Base-by-base conservation (phyloP, 768 basidiomycete species). In the Collybiopsis luxurians region DNA sequence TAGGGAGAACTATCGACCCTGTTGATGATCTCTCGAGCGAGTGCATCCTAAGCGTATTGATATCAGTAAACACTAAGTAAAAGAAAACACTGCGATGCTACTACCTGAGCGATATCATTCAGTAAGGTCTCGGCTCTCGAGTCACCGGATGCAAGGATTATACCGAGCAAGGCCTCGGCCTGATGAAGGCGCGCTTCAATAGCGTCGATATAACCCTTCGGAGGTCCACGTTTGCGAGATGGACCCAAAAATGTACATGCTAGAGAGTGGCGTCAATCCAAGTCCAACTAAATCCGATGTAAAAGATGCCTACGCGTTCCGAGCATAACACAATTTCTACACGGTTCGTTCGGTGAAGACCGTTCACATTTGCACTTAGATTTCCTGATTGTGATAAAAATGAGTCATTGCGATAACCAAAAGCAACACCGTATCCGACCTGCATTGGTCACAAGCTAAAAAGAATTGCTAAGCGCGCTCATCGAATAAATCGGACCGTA, bases 191-290 rank as follows among this genome's bases (percentile, higher is more conserved):
- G 84, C 13, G 90, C 89, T 71, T 96, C 93, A 63, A 96, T 93
- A 27, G 92, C 92, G 65, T 95, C 92, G 66, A 96, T 95, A 76
- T 96, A 96, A 1, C 93, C 93, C 66, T 92, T 92, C n/a, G 91
- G 90, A 2, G 90, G 89, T 2, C 92, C 92, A 61, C 92, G 87
- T 67, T 89, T 89, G 62, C 87, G 82, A 12, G 89, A 90, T 7
- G 88, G 88, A 2, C 87, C 87, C 39, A 90, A 76, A 70, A 89
- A 90, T 0, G 90, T 90, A 66, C 89, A 91, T 19, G 82, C 87
- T 90, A 45, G 47, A 44, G 52, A 53, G 57, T 46, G 30, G 39
- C 34, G 38, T 49, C 23, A 38, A 13, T 34, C 13, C 31, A 13
- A 34, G 31, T 34, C 31, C 5, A 13, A 34, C 31, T 34, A 34